Base-by-base conservation (phyloP, 2,329 filamentous ascomycete species). In the Didymella pinodella region DNA sequence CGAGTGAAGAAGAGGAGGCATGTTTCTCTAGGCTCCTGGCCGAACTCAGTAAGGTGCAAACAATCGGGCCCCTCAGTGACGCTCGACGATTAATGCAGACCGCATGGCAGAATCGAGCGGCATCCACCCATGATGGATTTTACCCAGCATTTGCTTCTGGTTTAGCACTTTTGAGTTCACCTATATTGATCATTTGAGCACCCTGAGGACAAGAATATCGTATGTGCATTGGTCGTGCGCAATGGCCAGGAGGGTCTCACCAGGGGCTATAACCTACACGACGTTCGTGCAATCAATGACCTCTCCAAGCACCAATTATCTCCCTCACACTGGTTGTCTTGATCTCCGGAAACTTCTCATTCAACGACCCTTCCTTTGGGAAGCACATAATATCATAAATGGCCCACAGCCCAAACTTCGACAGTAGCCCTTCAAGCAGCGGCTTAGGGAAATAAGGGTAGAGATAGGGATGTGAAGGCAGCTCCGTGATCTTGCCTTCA, bases 361-460 rank as follows among this genome's bases (percentile, higher is more conserved):
- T 69, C 49, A 67, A 32, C 3, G 57, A 57, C 7, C 51, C 57
- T 25, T 66, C 52, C 4, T 38, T 53, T 1, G 61, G 49, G 36
- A 55, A 18, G 41, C 54, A 16, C 28, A 62, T 34, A 2, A 61
- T 41, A 2, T 62, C 62, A 41, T 56, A 22, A 4, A 61, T 48
- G 22, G 38, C 32, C 60, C 58, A 69, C 4, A 64, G 20, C 12
- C 62, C 63, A 32, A 67, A 67, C 11, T 28, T 57, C 4, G 66
- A 43, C 34, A 65, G 40, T 2, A 69, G 16, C 12, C 25, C 55
- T 11, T n/a, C 14, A 16, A 65, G 48, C n/a, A 56, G 12, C 16
- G 41, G 45, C 47, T 69, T 69, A 2, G 68, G 66, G n/a, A 70
- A 54, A 40, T 34, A 57, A 2, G 26, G 18, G 43, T 71, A 70